These are phyloP conservation scores for Leccinum aurantiacum DNA, from an alignment of 768 basidiomycete species.

Conservation along the genomic window DNA sequence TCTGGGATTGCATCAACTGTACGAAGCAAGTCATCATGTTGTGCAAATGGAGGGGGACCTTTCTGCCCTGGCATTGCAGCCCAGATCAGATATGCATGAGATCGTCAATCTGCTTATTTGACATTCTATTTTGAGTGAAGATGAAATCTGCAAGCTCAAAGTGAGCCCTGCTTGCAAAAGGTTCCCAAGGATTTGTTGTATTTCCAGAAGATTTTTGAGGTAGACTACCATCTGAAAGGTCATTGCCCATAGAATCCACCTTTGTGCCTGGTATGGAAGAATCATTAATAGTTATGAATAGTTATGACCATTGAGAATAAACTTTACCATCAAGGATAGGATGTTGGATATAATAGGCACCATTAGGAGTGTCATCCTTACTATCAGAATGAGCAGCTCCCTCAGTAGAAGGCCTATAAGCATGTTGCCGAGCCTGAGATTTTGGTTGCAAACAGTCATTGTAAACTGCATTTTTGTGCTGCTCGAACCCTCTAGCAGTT, in stretches of 20 bases:
- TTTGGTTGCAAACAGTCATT: not conserved
- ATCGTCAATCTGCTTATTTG: not conserved
- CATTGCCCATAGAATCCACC: not conserved
- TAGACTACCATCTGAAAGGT: not conserved
- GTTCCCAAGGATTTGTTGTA: not conserved
- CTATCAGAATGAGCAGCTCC: not conserved
- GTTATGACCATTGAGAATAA: not conserved
- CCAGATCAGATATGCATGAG: not conserved
- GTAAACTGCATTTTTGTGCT: not conserved
- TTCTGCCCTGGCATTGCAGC: not conserved
- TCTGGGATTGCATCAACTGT: not conserved
- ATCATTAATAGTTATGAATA: not conserved
- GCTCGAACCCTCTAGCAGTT: not conserved
- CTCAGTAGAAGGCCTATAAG: not conserved
- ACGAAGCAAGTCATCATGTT: not conserved
- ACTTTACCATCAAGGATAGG: not conserved
- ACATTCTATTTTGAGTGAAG: not conserved
- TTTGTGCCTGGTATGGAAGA: not conserved
- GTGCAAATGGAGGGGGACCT: not conserved
- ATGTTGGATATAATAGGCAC: not conserved
- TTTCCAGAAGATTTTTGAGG: not conserved
- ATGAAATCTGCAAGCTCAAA: not conserved
- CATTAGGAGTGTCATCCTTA: not conserved
- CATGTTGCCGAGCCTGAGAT: not conserved
- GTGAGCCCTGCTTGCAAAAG: not conserved